Base-by-base conservation (phyloP, 164 flowering plant genomes). In the Protea cynaroides region DNA sequence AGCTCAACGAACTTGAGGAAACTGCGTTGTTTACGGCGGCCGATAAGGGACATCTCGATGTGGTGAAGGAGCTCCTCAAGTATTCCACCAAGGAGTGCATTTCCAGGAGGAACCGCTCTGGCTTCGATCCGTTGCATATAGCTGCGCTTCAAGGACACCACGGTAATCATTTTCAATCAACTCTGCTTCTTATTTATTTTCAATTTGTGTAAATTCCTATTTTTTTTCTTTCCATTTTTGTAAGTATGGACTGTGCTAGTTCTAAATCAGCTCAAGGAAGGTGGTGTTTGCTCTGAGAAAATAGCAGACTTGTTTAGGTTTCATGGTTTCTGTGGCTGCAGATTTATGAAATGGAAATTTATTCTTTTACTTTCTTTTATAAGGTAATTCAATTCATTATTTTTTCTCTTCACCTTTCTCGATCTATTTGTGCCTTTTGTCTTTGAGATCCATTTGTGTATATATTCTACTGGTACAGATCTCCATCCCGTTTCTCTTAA, bases 71-170 rank as follows among this genome's bases (percentile, higher is more conserved):
- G 73, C 65, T 83, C 71, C 67, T 83, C 71, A 75, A 75, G 69
- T 79, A 75, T 58, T 67, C 80, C 0, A 75, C 74, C 21, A 73
- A 74, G 56, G 83, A 82, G 59, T 72, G 83, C 40, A 36, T 81
- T 40, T 59, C 75, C 2, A 61, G 72, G 74, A 89, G 85, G 81
- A 89, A 81, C 63, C 68, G 67, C n/a, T 81, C 85, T 34, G 90
- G 88, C 0, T 80, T 83, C 24, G 84, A 85, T 73, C 78, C 92
- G 1, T 64, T 89, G 67, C 96, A 89, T 67, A 70, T 82, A 52
- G 96, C 96, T 36, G 92, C 90, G 12, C 81, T 66, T 49, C 74
- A 79, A 64, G 96, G 96, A 8, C 86, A 85, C 64, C 80, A 74
- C 64, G 88, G 96, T 88, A 64, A 68, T 29, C 14, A 23, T 58